A percentile compares a stretch with the other conserved stretches of the same genome.
phyloP scores from a whole-genome alignment of 805 yeast species.

The Candida sonorensis region DNA sequence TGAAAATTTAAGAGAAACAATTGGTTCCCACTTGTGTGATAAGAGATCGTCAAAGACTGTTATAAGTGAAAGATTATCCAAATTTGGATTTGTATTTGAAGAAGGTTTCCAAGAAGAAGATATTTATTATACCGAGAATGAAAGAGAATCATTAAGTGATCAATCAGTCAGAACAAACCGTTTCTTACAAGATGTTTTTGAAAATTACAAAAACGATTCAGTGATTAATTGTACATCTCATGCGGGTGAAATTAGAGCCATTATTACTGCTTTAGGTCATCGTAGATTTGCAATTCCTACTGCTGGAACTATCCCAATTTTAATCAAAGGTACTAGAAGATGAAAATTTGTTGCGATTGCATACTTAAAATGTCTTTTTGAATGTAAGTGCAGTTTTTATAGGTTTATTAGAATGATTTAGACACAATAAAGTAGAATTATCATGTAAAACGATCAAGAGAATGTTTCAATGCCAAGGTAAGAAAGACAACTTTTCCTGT shows the following conservation, averaged over 20 bases:
- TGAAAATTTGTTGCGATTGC: too few species aligned
- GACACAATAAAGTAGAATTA: too few species aligned
- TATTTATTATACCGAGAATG: constrained; percentile 33
- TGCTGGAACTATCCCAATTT: constrained; percentile 59
- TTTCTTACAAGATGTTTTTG: constrained; percentile 38
- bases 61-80: constrained; percentile 32
- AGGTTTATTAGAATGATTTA: too few species aligned
- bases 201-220: constrained; percentile 23
- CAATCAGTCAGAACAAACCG: constrained; percentile 42
- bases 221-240: constrained; percentile 49
- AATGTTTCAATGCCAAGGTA: too few species aligned
- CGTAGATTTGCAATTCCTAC: constrained; percentile 54
- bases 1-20: constrained; percentile 54
- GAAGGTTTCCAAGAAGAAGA: constrained; percentile 45
- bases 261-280: constrained; percentile 46
- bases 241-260: constrained; percentile 51
- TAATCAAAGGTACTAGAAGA: constrained; percentile 37
- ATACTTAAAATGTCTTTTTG: too few species aligned
- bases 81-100: constrained; percentile 37
- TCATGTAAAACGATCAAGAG: too few species aligned
- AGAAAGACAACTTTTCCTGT: too few species aligned
- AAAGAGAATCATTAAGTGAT: constrained; percentile 42
- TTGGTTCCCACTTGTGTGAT: constrained; percentile 57
- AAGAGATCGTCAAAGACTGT: constrained; percentile 38
- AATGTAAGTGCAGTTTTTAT: too few species aligned